A percentile compares a stretch with the other conserved stretches of the same genome.
Evolutionary conservation across 768 basidiomycete species (phyloP).

Genomic region (Boletus rufocinnamomeus): DNA sequence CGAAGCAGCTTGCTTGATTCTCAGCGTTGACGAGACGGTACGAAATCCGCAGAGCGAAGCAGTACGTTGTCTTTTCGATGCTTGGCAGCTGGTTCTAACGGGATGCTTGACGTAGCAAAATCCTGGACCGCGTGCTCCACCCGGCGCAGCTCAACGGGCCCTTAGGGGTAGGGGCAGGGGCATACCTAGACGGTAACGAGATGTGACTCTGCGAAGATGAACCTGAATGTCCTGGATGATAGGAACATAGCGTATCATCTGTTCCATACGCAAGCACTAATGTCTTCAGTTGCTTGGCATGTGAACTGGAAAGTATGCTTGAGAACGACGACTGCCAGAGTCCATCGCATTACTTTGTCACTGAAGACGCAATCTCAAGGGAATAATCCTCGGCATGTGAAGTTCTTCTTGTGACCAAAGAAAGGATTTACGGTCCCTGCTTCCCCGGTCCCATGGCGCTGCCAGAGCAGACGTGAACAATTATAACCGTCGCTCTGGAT

Average conservation of each 20-base stretch:
- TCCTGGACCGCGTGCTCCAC: conserved; percentile 85
- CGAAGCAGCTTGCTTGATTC: conserved; percentile 93
- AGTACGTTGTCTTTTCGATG: conserved; percentile 47
- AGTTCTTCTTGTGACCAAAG: background rate
- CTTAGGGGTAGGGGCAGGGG: conserved; percentile 87
- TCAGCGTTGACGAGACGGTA: conserved; percentile 98
- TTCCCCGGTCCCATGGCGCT: background rate
- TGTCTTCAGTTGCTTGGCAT: conserved; percentile 1
- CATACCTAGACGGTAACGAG: conserved; percentile 61
- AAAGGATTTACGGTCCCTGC: background rate
- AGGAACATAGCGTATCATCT: conserved; percentile 23
- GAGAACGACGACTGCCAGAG: background rate
- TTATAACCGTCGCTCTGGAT: too few relatives aligned
- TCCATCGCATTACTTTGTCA: background rate
- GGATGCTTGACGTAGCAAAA: conserved; percentile 51
- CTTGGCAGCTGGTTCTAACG: conserved; percentile 20
- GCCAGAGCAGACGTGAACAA: background rate
- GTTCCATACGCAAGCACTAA: conserved; percentile 20
- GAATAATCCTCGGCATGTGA: background rate
- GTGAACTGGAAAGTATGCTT: background rate
- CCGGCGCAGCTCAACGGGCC: conserved; percentile 87
- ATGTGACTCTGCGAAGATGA: conserved; percentile 16
- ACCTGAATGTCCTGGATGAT: conserved; percentile 5
- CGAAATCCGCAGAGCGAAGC: conserved; percentile 92
- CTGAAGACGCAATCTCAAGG: background rate